These are phyloP conservation scores for Schwanniomyces polymorphus DNA, from an alignment of 805 yeast species.

Conservation along the genomic window DNA sequence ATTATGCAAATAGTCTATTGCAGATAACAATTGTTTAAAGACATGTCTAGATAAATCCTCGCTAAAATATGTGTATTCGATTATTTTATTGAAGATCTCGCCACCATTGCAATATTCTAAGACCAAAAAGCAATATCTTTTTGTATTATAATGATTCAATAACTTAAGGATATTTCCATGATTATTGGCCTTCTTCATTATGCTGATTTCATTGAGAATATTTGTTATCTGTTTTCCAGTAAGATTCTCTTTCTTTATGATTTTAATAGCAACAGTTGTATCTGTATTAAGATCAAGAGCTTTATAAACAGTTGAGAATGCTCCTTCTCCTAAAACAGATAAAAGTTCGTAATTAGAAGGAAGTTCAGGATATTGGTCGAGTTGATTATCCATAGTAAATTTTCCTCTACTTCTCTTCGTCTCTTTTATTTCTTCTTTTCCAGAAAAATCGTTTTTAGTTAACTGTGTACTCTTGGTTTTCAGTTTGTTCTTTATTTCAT, in stretches of 20 bases:
- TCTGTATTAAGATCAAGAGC: constrained; percentile 53
- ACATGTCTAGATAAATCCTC: constrained; percentile 74
- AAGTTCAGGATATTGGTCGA: constrained; percentile 20
- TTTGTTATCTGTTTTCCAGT: constrained; percentile 51
- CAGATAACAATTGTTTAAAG: constrained; percentile 67
- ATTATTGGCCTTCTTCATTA: constrained; percentile 60
- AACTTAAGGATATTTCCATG: constrained; percentile 64
- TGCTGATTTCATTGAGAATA: constrained; percentile 69
- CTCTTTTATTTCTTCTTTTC: not conserved
- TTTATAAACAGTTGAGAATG: constrained; percentile 82
- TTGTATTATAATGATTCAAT: constrained; percentile 52
- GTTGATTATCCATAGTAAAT: constrained; percentile 2
- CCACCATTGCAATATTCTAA: constrained; percentile 76
- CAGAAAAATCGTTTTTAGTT: not conserved
- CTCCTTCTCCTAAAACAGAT: constrained; percentile 72
- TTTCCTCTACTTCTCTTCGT: not conserved
- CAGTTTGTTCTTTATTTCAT: not conserved
- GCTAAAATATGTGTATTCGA: constrained; percentile 71
- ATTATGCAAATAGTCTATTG: constrained; percentile 65
- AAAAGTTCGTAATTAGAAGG: constrained; percentile 31
- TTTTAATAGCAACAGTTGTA: constrained; percentile 66
- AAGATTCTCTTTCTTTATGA: constrained; percentile 64
- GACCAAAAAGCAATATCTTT: constrained; percentile 57
- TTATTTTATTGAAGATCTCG: constrained; percentile 77
- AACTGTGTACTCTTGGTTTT: not conserved